These are phyloP conservation scores for Fonsecaea erecta DNA, from an alignment of 2,329 filamentous ascomycete genomes.

Conservation along the genomic window DNA sequence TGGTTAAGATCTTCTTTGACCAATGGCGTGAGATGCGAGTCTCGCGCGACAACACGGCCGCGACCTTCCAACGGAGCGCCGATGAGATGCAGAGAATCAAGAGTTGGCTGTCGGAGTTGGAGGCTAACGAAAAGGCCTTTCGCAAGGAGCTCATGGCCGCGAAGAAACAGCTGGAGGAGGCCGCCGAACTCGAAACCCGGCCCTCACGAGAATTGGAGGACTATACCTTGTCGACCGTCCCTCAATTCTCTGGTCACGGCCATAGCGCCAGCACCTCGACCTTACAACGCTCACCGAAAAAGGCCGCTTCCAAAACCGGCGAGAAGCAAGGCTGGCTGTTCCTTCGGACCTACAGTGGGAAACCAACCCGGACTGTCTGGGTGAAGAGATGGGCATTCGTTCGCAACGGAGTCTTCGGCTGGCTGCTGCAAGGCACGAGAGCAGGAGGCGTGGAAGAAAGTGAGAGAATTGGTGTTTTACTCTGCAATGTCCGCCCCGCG, in stretches of 20 bases:
- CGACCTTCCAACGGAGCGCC: slow-evolving; percentile 68
- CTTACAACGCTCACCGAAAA: slow-evolving; percentile 57
- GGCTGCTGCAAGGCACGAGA: slow-evolving; percentile 80
- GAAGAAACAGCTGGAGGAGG: slow-evolving; percentile 80
- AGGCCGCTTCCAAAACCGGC: slow-evolving; percentile 47
- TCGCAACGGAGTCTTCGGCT: slow-evolving; percentile 94
- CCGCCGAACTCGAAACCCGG: slow-evolving; percentile 69
- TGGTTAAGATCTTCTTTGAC: slow-evolving; percentile 83
- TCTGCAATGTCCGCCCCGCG: slow-evolving; percentile 90
- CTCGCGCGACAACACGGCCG: slow-evolving; percentile 67
- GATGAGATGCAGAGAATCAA: slow-evolving; percentile 87
- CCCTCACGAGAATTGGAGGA: slow-evolving; percentile 92
- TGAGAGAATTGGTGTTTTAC: slow-evolving; percentile 90
- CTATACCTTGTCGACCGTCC: slow-evolving; percentile 87
- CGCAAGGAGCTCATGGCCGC: slow-evolving; percentile 78
- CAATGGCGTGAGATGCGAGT: slow-evolving; percentile 85
- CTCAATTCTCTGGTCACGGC: slow-evolving; percentile 74
- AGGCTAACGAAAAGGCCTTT: slow-evolving; percentile 81
- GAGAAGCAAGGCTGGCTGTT: slow-evolving; percentile 98
- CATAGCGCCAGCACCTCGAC: slow-evolving; percentile 59
- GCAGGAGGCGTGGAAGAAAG: slow-evolving; percentile 88
- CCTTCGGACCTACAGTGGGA: slow-evolving; percentile 77
- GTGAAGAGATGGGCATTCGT: slow-evolving; percentile 93
- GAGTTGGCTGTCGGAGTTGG: slow-evolving; percentile 94
- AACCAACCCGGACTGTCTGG: slow-evolving; percentile 89